Evolutionary conservation across 768 basidiomycete species (phyloP).

Genomic region (Lactifluus hygrophoroides): DNA sequence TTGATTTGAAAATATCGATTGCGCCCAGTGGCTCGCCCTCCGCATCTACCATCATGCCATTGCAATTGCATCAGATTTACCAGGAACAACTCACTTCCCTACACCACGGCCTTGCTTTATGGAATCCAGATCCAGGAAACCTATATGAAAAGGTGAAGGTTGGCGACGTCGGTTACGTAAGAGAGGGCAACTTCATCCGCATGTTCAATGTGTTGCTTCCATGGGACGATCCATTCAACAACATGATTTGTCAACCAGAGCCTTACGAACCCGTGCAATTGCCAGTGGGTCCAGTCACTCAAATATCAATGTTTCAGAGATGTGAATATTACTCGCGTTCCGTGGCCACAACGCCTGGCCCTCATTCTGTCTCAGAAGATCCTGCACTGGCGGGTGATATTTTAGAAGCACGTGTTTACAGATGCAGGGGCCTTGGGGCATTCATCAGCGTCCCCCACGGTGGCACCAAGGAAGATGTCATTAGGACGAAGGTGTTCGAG

Average conservation of each 20-base stretch:
- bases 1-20: no score
- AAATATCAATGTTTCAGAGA: not conserved
- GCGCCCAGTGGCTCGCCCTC: no score
- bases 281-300: no score
- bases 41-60: not conserved
- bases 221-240: not conserved
- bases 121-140: slow-evolving; percentile 14
- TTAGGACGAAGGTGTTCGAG: not conserved
- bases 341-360: not conserved
- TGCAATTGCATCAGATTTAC: not conserved
- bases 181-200: slow-evolving; percentile 12
- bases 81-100: not conserved
- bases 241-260: no score
- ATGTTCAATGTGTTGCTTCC: slow-evolving; percentile 14
- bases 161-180: slow-evolving; percentile 20
- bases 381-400: no score
- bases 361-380: no score
- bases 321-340: not conserved
- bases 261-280: no score
- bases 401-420: not conserved
- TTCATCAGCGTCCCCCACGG: not conserved
- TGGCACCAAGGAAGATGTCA: not conserved
- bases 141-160: slow-evolving; percentile 15
- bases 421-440: not conserved
- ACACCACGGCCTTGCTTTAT: slow-evolving; percentile 10